These are phyloP conservation scores for Aristolochia contorta DNA, from an alignment of 164 flowering plant species.

Conservation along the genomic window DNA sequence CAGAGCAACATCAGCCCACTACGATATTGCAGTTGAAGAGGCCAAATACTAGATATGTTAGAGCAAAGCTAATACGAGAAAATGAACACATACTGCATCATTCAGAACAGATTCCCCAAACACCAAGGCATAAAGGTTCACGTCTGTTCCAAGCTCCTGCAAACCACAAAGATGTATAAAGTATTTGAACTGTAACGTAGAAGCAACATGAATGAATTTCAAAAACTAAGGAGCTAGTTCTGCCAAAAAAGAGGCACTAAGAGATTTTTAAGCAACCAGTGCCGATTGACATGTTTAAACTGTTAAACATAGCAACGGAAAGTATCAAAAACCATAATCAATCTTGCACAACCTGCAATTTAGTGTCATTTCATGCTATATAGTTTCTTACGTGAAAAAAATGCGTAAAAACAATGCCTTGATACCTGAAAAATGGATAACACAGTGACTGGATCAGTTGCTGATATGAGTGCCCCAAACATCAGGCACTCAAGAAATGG, in stretches of 20 bases:
- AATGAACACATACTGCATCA: constrained; percentile 75
- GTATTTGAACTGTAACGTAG: not conserved
- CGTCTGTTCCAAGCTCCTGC: constrained; percentile 74
- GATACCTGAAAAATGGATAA: constrained; percentile 91
- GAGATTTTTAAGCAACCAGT: not conserved
- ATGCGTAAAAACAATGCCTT: not conserved
- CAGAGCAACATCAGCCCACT: not conserved
- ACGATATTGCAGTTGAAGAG: too few species aligned
- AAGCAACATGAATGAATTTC: not conserved
- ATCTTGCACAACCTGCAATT: not conserved
- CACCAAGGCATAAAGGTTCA: constrained; percentile 92
- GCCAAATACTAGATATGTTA: not conserved
- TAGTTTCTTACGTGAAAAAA: not conserved
- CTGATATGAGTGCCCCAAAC: constrained; percentile 99
- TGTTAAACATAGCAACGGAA: not conserved
- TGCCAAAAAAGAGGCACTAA: not conserved
- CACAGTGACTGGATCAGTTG: constrained; percentile 99
- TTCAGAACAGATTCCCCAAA: constrained; percentile 99
- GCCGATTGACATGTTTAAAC: not conserved
- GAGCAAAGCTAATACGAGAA: constrained; percentile 4
- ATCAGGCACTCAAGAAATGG: constrained; percentile 93
- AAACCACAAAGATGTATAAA: not conserved
- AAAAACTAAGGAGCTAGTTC: not conserved
- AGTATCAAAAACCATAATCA: not conserved
- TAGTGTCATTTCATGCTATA: not conserved